Evolutionary conservation across 1,284 basidiomycete genomes (phyloP).

Genomic region (Hemileia vastatrix): DNA sequence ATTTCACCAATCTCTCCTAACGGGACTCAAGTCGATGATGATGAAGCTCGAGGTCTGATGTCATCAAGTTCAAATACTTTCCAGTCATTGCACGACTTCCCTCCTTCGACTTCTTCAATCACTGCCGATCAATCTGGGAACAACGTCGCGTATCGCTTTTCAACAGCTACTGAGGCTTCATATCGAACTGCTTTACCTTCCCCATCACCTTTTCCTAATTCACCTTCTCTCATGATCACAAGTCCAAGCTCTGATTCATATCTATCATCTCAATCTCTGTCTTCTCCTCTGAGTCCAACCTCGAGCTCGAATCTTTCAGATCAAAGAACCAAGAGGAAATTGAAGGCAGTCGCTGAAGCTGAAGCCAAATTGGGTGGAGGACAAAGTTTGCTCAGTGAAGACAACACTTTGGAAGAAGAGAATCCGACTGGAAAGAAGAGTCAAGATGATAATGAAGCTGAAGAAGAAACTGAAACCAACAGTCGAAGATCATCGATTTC

Average conservation of each 20-base stretch:
- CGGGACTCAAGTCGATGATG: too few relatives aligned
- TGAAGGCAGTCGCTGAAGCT: neutral
- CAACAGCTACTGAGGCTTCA: neutral
- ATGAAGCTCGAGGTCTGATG: too few relatives aligned
- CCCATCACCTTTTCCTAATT: neutral
- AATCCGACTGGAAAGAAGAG: neutral
- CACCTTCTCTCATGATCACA: neutral
- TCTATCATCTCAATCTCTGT: neutral
- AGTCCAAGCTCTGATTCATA: neutral
- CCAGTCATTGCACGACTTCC: neutral
- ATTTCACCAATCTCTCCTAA: too few relatives aligned
- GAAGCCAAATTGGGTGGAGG: neutral
- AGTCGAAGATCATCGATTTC: neutral
- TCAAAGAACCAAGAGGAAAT: neutral
- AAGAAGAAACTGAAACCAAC: neutral
- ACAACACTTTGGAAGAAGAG: too few relatives aligned
- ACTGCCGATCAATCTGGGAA: neutral
- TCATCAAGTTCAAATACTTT: too few relatives aligned
- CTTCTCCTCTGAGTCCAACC: neutral
- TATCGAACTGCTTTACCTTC: neutral
- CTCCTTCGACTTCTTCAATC: neutral
- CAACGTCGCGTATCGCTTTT: neutral
- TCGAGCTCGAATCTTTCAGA: too few relatives aligned
- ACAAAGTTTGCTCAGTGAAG: too few relatives aligned
- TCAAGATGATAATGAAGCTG: neutral